A percentile compares a stretch with the other conserved stretches of the same genome.
Evolutionary conservation across 176 grass and related monocot genomes (phyloP).

Genomic region (Phragmites australis): DNA sequence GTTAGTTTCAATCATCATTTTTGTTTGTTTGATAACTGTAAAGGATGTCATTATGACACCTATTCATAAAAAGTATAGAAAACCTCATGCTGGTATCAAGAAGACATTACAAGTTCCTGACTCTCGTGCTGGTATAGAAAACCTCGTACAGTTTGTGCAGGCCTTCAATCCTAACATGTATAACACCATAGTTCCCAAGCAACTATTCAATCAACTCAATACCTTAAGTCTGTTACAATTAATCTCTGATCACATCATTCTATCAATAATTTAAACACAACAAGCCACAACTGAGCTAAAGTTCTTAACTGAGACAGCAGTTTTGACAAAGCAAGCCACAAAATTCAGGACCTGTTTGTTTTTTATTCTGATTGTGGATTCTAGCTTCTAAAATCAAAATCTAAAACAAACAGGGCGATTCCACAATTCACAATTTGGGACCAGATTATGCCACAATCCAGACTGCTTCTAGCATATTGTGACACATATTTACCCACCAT

Average conservation of each 20-base stretch:
- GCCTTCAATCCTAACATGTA: not conserved
- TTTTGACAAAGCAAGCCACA: not conserved
- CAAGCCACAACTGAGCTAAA: not conserved
- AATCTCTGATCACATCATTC: not conserved
- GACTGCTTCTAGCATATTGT: no score
- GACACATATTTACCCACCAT: no score
- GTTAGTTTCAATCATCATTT: not conserved
- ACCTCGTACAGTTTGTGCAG: not conserved
- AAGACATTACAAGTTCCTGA: not conserved
- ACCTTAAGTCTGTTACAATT: not conserved
- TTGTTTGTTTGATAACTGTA: not conserved
- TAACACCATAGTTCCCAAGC: constrained; percentile 3
- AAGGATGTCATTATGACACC: not conserved
- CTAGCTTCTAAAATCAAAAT: no score
- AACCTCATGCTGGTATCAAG: not conserved
- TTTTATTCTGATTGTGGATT: no score
- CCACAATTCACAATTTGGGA: no score
- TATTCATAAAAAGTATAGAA: not conserved
- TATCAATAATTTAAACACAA: not conserved
- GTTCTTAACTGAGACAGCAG: not conserved
- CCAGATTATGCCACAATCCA: no score
- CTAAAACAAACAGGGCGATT: no score
- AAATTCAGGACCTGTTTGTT: no score
- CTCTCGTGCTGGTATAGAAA: not conserved
- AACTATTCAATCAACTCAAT: not conserved